phyloP scores from a whole-genome alignment of 148 eudicot genomes.

The Silene uniflora region DNA sequence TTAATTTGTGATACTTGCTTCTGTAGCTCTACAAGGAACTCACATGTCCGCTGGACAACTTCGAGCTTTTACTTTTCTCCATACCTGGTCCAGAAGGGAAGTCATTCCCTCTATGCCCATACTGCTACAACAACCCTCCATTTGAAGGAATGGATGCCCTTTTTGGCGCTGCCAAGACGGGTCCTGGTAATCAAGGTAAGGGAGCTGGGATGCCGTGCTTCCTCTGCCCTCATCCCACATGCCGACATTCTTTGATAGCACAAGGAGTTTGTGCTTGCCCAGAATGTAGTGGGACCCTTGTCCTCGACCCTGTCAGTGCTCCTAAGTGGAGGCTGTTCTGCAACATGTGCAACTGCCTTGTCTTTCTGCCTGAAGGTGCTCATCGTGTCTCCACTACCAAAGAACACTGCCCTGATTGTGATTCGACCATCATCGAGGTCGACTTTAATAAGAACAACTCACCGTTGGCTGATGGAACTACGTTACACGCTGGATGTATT shows the following conservation, averaged over 20 bases:
- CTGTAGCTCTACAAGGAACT: constrained; percentile 89
- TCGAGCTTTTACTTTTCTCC: constrained; percentile 84
- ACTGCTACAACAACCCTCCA: constrained; percentile 92
- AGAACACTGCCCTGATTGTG: constrained; percentile 79
- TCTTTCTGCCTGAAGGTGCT: constrained; percentile 83
- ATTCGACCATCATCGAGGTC: constrained; percentile 72
- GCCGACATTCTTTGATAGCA: constrained; percentile 65
- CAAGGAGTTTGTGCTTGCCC: constrained; percentile 99
- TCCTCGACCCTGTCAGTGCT: constrained; percentile 88
- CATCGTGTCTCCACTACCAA: constrained; percentile 75
- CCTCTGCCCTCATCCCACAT: constrained; percentile 93
- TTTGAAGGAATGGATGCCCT: constrained; percentile 75
- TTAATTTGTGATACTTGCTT: not conserved
- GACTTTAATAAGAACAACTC: constrained; percentile 91
- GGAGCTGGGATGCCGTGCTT: constrained; percentile 97
- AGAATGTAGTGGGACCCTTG: constrained; percentile 85
- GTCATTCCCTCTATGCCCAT: constrained; percentile 89
- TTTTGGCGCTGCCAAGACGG: constrained; percentile 58
- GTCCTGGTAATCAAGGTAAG: constrained; percentile 60
- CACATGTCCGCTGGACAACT: constrained; percentile 85
- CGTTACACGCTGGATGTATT: constrained; percentile 72
- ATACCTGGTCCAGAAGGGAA: constrained; percentile 91
- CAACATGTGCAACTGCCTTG: constrained; percentile 89
- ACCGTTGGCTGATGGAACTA: constrained; percentile 70
- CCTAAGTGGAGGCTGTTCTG: constrained; percentile 93